Conservation (phyloP, 2,329 filamentous ascomycete species). For the Gliomastix tumulicola region DNA sequence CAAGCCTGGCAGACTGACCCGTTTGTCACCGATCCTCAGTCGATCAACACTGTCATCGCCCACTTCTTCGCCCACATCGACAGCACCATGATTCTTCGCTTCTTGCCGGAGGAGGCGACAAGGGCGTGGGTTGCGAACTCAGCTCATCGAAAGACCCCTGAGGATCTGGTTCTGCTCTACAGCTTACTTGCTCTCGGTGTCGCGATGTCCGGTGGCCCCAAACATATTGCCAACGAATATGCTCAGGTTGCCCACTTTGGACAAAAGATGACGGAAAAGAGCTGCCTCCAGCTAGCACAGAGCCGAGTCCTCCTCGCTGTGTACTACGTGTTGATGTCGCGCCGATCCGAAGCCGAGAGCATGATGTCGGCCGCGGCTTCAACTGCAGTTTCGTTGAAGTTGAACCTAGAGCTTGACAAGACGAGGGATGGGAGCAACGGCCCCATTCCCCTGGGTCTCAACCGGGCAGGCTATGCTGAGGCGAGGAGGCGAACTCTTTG, state of each 20-base stretch:
- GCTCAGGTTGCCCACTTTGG: constrained; percentile 51
- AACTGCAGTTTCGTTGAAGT: constrained; percentile 49
- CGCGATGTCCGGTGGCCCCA: constrained; percentile 27
- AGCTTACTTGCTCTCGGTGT: constrained; percentile 32
- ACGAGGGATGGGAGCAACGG: constrained; percentile 29
- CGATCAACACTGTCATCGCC: constrained; percentile 27
- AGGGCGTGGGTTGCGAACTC: constrained; percentile 26
- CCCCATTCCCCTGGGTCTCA: constrained; percentile 50
- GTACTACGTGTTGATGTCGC: constrained; percentile 57
- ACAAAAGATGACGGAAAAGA: constrained; percentile 18
- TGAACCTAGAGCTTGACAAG: constrained; percentile 55
- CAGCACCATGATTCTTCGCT: constrained; percentile 30
- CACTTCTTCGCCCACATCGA: constrained; percentile 35
- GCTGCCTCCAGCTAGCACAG: constrained; percentile 56
- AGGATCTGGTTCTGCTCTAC: constrained; percentile 39
- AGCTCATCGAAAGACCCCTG: constrained; percentile 27
- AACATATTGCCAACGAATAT: constrained; percentile 28
- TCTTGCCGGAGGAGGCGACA: constrained; percentile 31
- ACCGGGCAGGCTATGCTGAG: constrained; percentile 52
- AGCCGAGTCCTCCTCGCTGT: constrained; percentile 59
- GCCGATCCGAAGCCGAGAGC: constrained; percentile 55
- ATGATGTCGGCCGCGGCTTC: constrained; percentile 56
- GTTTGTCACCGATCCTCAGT: constrained; percentile 35
- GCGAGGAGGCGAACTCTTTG: constrained; percentile 66
- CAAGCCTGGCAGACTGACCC: constrained; percentile 44